These are phyloP conservation scores for Aspergillus asperescens DNA, from an alignment of 495 filamentous ascomycete species.

Conservation along the genomic window DNA sequence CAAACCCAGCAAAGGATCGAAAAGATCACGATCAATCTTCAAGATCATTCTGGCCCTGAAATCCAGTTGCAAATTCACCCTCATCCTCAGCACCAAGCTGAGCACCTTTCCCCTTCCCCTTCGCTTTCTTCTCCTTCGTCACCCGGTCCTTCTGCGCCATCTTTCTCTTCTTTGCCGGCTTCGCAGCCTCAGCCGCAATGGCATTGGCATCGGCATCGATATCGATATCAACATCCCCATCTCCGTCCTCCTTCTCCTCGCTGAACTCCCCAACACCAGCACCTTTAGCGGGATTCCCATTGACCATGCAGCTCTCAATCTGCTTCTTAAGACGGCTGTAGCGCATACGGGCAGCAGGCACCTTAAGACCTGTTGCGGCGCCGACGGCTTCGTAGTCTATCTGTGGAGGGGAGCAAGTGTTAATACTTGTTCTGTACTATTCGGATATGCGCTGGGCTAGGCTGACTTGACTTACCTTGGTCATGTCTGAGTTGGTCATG, in stretches of 20 bases:
- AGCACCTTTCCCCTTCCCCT: not conserved
- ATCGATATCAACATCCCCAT: not conserved
- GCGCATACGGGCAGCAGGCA: constrained; percentile 36
- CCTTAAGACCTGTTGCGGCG: constrained; percentile 25
- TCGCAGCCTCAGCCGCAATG: not conserved
- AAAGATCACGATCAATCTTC: not conserved
- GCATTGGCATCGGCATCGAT: not conserved
- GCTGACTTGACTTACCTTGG: constrained; percentile 20
- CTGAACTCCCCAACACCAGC: not conserved
- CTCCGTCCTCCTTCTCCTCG: not conserved
- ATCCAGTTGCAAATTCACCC: too few species aligned
- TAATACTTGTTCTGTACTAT: not conserved
- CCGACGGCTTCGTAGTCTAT: constrained; percentile 35
- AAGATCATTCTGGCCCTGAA: too few species aligned
- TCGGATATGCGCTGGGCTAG: not conserved
- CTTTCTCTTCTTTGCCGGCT: constrained; percentile 5
- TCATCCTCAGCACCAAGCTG: too few species aligned
- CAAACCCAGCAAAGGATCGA: too few species aligned
- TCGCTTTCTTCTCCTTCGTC: not conserved
- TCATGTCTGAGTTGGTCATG: constrained; percentile 29
- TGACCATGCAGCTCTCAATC: constrained; percentile 21
- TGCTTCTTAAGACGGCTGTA: constrained; percentile 29
- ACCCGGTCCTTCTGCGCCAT: too few species aligned
- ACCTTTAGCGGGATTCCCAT: constrained; percentile 4
- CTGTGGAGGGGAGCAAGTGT: constrained; percentile 14